Percentiles rank a stretch among this genome's conserved stretches.
Evolutionary conservation across 2,329 filamentous ascomycete genomes (phyloP).

Genomic region (Ophiobolus disseminans): DNA sequence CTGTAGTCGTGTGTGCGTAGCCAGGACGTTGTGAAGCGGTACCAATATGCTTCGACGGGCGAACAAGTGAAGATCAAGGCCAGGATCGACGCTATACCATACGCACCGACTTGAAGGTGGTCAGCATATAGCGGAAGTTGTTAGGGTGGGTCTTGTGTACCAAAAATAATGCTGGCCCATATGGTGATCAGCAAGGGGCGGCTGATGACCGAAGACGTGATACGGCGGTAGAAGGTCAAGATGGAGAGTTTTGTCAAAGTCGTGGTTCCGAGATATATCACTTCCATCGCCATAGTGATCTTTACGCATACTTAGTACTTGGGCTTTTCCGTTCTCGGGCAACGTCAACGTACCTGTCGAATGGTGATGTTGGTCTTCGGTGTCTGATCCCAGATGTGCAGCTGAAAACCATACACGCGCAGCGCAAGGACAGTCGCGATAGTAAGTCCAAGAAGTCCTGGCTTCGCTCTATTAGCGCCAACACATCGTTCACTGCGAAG

Average conservation of each 20-base stretch:
- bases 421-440: constrained; percentile 16
- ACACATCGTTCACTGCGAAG: not conserved
- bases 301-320: not conserved
- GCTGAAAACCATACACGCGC: constrained; percentile 15
- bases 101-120: constrained; percentile 9
- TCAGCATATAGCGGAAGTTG: not conserved
- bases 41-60: constrained; percentile 26
- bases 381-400: constrained; percentile 20
- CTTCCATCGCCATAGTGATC: constrained; percentile 21
- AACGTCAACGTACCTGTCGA: constrained; percentile 11
- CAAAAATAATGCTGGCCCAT: constrained; percentile 13
- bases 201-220: constrained; percentile 13
- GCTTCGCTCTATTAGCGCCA: constrained; percentile 1
- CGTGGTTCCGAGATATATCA: constrained; percentile 25
- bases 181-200: constrained; percentile 10
- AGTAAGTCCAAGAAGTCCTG: constrained; percentile 11
- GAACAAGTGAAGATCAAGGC: constrained; percentile 19
- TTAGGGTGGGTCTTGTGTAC: not conserved
- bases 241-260: constrained; percentile 25
- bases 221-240: constrained; percentile 24
- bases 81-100: constrained; percentile 15
- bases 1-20: constrained; percentile 15
- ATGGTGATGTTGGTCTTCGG: constrained; percentile 16
- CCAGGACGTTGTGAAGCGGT: constrained; percentile 18
- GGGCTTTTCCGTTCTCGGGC: not conserved